phyloP scores from a whole-genome alignment of 139 green algal species.

The Choricystis sp. region DNA sequence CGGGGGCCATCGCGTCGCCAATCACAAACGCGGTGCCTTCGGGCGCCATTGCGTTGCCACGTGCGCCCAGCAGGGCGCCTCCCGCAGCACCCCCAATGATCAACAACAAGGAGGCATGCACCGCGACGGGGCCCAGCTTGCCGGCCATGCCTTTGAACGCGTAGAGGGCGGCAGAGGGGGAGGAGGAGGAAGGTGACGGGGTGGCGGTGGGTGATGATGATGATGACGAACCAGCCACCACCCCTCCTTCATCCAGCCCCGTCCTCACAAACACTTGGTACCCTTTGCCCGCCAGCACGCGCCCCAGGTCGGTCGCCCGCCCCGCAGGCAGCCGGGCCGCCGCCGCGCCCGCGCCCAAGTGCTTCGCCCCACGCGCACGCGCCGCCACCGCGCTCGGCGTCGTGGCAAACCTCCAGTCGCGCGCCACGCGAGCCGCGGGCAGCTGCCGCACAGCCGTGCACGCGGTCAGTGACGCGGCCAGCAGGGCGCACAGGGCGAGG shows the following conservation, averaged over 20 bases:
- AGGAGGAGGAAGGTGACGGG: neutral
- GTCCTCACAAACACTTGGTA: conserved; percentile 47
- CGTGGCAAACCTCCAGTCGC: conserved; percentile 18
- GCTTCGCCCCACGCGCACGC: conserved; percentile 6
- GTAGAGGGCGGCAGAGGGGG: conserved; percentile 48
- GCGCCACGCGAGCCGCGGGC: conserved; percentile 59
- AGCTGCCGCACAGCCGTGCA: conserved; percentile 84
- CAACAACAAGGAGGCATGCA: conserved; percentile 81
- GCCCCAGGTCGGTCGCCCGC: conserved; percentile 42
- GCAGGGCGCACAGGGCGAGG: conserved; percentile 54
- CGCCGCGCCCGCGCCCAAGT: neutral
- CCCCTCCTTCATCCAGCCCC: neutral
- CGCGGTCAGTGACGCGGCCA: conserved; percentile 71
- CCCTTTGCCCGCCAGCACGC: conserved; percentile 27
- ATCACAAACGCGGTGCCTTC: conserved; percentile 29
- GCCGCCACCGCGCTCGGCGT: conserved; percentile 3
- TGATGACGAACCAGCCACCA: no score
- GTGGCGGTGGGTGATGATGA: no score
- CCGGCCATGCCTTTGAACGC: conserved; percentile 92
- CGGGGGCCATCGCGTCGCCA: conserved; percentile 12
- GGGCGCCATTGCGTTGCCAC: conserved; percentile 59
- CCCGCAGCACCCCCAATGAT: conserved; percentile 58
- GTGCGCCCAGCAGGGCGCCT: conserved; percentile 56
- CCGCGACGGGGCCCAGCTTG: conserved; percentile 83
- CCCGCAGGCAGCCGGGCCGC: conserved; percentile 50